Evolutionary conservation across 306 rosid species (phyloP).

Genomic region (Rosa persica): DNA sequence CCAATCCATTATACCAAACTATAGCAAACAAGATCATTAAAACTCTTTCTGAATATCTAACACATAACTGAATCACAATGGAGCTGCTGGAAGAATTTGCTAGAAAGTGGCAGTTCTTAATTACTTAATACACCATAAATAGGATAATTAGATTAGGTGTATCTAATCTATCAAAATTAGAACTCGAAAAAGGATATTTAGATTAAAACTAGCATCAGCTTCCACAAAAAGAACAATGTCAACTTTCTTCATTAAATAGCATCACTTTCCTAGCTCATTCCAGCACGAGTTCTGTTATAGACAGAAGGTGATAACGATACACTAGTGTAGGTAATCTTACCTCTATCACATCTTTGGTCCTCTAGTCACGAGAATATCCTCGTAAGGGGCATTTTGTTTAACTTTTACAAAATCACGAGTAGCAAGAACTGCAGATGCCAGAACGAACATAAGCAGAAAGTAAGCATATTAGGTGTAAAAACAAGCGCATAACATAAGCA

Average conservation of each 20-base stretch:
- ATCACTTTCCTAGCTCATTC: neutral
- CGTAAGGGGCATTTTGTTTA: constrained; percentile 51
- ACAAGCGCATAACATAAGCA: neutral
- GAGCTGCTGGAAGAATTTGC: no score
- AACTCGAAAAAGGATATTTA: neutral
- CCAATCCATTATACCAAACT: no score
- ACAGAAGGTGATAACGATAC: neutral
- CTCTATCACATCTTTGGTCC: constrained; percentile 66
- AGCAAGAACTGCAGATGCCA: constrained; percentile 51
- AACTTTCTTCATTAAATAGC: neutral
- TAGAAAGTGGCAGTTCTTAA: neutral
- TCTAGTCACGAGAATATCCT: constrained; percentile 64
- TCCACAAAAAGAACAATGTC: neutral
- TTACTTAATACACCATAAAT: no score
- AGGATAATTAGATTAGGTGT: neutral
- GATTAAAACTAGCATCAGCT: neutral
- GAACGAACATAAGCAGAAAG: neutral
- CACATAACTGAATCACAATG: neutral
- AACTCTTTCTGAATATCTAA: no score
- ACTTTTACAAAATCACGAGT: constrained; percentile 55
- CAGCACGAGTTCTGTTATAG: neutral
- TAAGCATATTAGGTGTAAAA: neutral
- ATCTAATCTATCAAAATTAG: neutral
- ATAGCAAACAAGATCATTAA: no score
- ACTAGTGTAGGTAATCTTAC: constrained; percentile 17